These are phyloP conservation scores for Taphrina sp. DNA, from an alignment of 1,139 yeast species.

Conservation along the genomic window DNA sequence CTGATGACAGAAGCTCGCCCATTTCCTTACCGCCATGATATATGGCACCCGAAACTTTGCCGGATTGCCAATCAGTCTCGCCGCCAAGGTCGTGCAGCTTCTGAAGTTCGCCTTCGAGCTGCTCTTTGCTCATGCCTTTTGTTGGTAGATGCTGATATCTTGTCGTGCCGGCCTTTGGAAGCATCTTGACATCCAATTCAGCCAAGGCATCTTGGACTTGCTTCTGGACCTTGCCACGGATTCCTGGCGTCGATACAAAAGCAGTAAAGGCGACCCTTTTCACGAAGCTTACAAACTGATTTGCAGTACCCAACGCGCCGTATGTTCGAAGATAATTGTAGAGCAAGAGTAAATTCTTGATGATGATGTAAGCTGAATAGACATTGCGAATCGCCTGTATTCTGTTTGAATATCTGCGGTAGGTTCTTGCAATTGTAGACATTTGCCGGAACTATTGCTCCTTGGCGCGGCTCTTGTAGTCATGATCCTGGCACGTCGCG, in stretches of 20 bases:
- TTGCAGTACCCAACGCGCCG: conserved; percentile 18
- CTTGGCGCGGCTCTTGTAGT: too few species aligned
- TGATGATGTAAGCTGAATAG: conserved; percentile 8
- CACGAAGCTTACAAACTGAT: background rate
- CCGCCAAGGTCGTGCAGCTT: conserved; percentile 22
- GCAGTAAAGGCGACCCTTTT: conserved; percentile 18
- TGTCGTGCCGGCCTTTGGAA: conserved; percentile 43
- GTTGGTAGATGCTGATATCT: conserved; percentile 58
- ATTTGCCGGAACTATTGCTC: too few species aligned
- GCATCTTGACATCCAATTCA: conserved; percentile 51
- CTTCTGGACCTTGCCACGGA: conserved; percentile 56
- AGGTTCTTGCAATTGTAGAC: conserved; percentile 4
- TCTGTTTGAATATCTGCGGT: conserved; percentile 9
- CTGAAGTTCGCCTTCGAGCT: conserved; percentile 42
- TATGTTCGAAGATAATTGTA: conserved; percentile 12
- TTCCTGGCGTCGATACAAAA: conserved; percentile 49
- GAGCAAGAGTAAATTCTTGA: conserved; percentile 8
- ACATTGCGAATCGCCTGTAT: conserved; percentile 17
- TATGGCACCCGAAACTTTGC: conserved; percentile 90
- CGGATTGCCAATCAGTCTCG: conserved; percentile 47
- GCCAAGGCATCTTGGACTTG: conserved; percentile 56
- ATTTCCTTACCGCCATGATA: conserved; percentile 88
- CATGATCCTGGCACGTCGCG: too few species aligned
- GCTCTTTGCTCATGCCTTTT: conserved; percentile 53
- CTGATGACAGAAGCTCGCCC: conserved; percentile 67